Evolutionary conservation across 2,329 filamentous ascomycete genomes (phyloP).

Genomic region (Monilinia fructigena): DNA sequence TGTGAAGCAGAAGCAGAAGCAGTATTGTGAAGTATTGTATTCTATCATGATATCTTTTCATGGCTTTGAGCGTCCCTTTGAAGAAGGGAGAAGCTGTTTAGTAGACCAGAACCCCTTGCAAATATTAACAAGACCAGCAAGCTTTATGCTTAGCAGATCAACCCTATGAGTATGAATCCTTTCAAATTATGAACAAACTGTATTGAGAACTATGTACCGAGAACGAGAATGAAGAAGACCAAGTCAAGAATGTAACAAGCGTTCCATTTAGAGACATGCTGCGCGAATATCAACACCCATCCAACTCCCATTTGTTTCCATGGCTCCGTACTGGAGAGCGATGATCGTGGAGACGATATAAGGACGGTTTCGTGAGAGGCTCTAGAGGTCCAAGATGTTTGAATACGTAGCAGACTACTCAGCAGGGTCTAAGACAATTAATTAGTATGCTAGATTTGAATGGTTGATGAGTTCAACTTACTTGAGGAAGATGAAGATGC

Average conservation of each 20-base stretch:
- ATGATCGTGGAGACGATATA: not conserved
- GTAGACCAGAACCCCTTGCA: not conserved
- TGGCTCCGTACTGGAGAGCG: not conserved
- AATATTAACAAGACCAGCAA: not conserved
- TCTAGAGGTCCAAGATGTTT: too few relatives aligned
- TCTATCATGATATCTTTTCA: not conserved
- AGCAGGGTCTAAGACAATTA: not conserved
- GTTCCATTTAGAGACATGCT: not conserved
- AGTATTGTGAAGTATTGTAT: not conserved
- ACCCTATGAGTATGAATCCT: not conserved
- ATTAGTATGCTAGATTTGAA: not conserved
- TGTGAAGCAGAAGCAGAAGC: not conserved
- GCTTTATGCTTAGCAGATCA: slow-evolving; percentile 5
- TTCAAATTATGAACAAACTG: not conserved
- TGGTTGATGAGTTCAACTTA: not conserved
- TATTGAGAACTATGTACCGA: slow-evolving; percentile 1
- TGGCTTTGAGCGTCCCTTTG: not conserved
- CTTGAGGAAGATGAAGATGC: not conserved
- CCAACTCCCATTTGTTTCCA: not conserved
- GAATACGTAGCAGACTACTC: too few relatives aligned
- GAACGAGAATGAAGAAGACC: not conserved
- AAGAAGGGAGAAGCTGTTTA: not conserved
- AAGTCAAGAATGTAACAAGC: not conserved
- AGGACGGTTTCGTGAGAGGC: too few relatives aligned
- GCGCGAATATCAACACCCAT: not conserved